phyloP scores from a whole-genome alignment of 2,329 filamentous ascomycete species.

The Colletotrichum lentis region DNA sequence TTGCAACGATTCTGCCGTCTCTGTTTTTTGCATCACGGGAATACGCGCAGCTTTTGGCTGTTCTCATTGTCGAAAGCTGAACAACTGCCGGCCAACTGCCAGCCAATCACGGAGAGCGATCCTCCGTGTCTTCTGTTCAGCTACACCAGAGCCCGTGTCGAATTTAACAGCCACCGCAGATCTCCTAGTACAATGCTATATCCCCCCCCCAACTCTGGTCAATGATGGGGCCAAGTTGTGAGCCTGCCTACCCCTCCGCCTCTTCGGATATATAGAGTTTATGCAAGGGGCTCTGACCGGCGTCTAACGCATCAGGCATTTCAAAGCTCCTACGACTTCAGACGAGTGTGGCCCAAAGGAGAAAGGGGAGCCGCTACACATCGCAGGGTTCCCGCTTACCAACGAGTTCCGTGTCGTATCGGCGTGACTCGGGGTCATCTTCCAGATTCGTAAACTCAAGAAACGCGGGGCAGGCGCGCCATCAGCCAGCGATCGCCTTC shows the following conservation, averaged over 20 bases:
- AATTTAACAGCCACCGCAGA: too few relatives aligned
- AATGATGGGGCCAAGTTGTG: not conserved
- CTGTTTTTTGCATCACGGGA: too few relatives aligned
- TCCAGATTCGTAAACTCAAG: not conserved
- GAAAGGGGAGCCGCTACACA: not conserved
- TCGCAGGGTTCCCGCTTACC: not conserved
- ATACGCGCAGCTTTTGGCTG: not conserved
- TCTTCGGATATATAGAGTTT: too few relatives aligned
- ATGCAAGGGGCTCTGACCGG: too few relatives aligned
- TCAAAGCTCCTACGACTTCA: not conserved
- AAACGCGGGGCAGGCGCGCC: not conserved
- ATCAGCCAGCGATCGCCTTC: slow-evolving; percentile 10
- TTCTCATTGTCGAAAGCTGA: not conserved
- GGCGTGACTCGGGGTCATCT: not conserved
- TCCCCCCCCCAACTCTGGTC: too few relatives aligned
- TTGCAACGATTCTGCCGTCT: too few relatives aligned
- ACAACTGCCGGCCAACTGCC: too few relatives aligned
- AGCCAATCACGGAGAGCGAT: not conserved
- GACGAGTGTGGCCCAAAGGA: not conserved
- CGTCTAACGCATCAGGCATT: not conserved
- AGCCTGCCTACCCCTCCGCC: not conserved
- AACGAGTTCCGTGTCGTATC: not conserved
- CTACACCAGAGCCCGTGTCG: too few relatives aligned
- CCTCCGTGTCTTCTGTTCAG: not conserved
- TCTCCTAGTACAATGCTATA: too few relatives aligned